Conservation (phyloP, 2,329 filamentous ascomycete species). For the Ophiocordyceps sinensis region DNA sequence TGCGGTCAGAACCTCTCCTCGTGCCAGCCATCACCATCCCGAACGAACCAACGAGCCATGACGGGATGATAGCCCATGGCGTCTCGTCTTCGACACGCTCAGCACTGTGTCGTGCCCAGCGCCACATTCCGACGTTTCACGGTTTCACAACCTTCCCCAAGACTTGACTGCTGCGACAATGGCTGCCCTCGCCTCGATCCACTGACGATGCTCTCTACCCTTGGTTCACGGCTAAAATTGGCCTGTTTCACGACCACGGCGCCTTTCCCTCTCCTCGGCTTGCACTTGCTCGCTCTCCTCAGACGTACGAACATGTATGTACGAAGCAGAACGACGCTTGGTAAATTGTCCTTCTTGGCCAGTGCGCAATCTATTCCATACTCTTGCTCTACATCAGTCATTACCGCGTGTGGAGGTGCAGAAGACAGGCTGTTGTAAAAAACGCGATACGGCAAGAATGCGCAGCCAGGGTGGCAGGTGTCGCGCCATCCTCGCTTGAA, state of each 20-base stretch:
- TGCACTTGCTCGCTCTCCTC: too few species aligned
- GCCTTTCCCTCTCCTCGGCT: too few species aligned
- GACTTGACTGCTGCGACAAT: neutral
- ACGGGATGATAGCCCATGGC: neutral
- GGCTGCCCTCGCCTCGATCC: neutral
- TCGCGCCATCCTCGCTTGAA: too few species aligned
- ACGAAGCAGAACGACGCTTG: too few species aligned
- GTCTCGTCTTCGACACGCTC: neutral
- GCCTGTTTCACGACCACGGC: too few species aligned
- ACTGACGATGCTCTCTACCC: too few species aligned
- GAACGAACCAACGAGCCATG: too few species aligned
- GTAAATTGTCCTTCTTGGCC: too few species aligned
- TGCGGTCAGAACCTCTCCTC: too few species aligned
- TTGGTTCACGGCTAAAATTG: too few species aligned
- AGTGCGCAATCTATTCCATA: neutral
- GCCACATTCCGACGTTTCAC: conserved; percentile 1
- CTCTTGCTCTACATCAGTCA: neutral
- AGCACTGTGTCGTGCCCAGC: neutral
- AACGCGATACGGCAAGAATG: neutral
- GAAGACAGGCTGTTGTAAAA: neutral
- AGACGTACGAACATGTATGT: too few species aligned
- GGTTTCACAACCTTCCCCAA: neutral
- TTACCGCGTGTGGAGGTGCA: neutral
- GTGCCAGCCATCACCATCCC: too few species aligned
- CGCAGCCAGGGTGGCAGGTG: neutral